A percentile compares a stretch with the other conserved stretches of the same genome.
Conservation (phyloP, 495 filamentous ascomycete species). For the Penicillium dipodomyicola region DNA sequence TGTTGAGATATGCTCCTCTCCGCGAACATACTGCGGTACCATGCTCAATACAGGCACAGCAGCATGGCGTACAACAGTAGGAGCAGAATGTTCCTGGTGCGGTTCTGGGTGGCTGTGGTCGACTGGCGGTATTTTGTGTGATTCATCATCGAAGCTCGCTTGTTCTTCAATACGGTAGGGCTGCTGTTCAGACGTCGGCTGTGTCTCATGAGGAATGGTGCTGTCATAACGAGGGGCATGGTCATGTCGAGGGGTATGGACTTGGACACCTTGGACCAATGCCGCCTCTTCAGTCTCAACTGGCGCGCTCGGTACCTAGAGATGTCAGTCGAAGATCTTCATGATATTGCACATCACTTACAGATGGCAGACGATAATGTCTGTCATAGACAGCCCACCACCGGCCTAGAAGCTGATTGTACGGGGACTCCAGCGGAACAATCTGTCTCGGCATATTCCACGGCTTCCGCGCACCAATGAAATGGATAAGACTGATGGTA, state of each 20-base stretch:
- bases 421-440: conserved; percentile 58
- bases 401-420: conserved; percentile 71
- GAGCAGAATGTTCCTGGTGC: background rate
- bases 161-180: conserved; percentile 8
- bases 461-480: conserved; percentile 88
- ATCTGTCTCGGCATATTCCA: conserved; percentile 71
- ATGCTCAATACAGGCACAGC: conserved; percentile 31
- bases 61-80: background rate
- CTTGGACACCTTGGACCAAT: background rate
- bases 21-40: conserved; percentile 47
- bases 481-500: conserved; percentile 84
- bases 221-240: background rate
- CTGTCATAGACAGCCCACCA: conserved; percentile 95
- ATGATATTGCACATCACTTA: conserved; percentile 14
- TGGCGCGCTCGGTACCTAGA: conserved; percentile 14
- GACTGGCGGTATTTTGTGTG: background rate
- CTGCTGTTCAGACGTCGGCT: conserved; percentile 7
- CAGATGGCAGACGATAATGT: conserved; percentile 60
- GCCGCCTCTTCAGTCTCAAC: background rate
- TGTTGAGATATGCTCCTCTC: conserved; percentile 42
- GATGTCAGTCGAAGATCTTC: conserved; percentile 14
- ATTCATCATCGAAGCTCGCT: background rate
- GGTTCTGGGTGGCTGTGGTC: background rate
- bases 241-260: background rate
- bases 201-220: background rate